Base-by-base conservation (phyloP, 495 filamentous ascomycete species). In the Aspergillus cristatus region DNA sequence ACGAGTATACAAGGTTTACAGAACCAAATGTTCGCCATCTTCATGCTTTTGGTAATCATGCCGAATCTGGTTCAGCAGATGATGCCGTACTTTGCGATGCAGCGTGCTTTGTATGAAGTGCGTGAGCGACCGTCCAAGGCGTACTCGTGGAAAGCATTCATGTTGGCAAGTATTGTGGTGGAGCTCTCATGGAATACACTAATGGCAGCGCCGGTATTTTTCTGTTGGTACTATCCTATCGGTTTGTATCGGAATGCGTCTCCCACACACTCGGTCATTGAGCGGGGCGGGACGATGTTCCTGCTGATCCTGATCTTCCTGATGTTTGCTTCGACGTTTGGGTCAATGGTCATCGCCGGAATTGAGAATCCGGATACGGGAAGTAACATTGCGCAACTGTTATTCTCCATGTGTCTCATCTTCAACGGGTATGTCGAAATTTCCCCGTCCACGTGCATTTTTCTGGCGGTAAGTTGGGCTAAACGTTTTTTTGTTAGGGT, bases 1-100 rank as follows among this genome's bases (percentile, higher is more conserved):
- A 82, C 78, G 53, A 74, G 71, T 13, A 58, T 80, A 2, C 84
- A 91, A 56, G 87, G 85, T 28, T 72, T 94, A 13, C 84, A 89
- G 51, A 91, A 93, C 53, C 81, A 88, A 51, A 82, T 91, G 67
- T 91, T 93, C 52, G 68, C 76, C 50, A 79, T 94, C 49, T 94
- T 95, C 67, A 78, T 89, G 68, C 58, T 94, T 3, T 62, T 87
- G 31, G 81, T 76, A 15, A 75, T 94, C 41, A 83, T 90, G 55
- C 75, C 78, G 37, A 77, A 82, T 45, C 62, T 90, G 16, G 74
- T 81, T 10, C 76, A 86, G 45, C 87, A 93, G 51, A 86, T 83
- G 44, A 91, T 93, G 81, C 86, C 86, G 0, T 71, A 83, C 48
- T 88, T 93, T 51, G 75, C 84, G 35, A 72, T 74, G 8, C 83